Percentiles rank a stretch among this genome's conserved stretches.
Evolutionary conservation across 805 yeast species (phyloP).

Genomic region (Metschnikowia corniflorae): DNA sequence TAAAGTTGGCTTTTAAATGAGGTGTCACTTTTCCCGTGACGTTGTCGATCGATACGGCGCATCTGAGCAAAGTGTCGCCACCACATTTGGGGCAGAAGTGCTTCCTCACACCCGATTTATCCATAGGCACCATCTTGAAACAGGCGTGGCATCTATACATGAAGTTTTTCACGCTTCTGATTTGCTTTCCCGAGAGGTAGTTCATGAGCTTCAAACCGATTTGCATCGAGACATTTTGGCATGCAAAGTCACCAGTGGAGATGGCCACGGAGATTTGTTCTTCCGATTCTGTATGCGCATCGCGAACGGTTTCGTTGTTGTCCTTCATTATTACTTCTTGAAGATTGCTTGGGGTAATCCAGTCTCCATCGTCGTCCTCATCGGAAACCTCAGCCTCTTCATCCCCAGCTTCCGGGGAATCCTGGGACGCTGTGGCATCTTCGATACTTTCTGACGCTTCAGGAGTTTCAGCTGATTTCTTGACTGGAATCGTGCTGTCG

Average conservation of each 20-base stretch:
- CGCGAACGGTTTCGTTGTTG: slow-evolving; percentile 52
- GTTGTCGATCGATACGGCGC: slow-evolving; percentile 82
- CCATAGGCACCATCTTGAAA: slow-evolving; percentile 75
- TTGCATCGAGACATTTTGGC: slow-evolving; percentile 92
- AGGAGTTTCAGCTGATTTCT: neutral
- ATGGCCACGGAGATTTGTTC: slow-evolving; percentile 67
- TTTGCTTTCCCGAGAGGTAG: slow-evolving; percentile 76
- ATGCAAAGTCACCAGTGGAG: slow-evolving; percentile 95
- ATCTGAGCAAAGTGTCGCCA: slow-evolving; percentile 82
- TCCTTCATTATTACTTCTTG: slow-evolving; percentile 67
- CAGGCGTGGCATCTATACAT: slow-evolving; percentile 98
- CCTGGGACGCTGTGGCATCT: neutral
- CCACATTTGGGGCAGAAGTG: slow-evolving; percentile 97
- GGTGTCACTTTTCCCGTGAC: slow-evolving; percentile 80
- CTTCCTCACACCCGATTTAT: slow-evolving; percentile 68
- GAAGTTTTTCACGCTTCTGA: slow-evolving; percentile 80
- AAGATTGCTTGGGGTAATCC: slow-evolving; percentile 91
- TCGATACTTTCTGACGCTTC: neutral
- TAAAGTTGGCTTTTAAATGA: slow-evolving; percentile 85
- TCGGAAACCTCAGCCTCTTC: slow-evolving; percentile 54
- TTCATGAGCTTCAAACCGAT: slow-evolving; percentile 86
- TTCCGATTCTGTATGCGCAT: slow-evolving; percentile 19
- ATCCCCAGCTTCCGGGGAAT: neutral
- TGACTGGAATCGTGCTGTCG: neutral
- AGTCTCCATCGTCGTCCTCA: slow-evolving; percentile 79